These are phyloP conservation scores for Cladophialophora exuberans DNA, from an alignment of 2,329 filamentous ascomycete species.

Conservation along the genomic window DNA sequence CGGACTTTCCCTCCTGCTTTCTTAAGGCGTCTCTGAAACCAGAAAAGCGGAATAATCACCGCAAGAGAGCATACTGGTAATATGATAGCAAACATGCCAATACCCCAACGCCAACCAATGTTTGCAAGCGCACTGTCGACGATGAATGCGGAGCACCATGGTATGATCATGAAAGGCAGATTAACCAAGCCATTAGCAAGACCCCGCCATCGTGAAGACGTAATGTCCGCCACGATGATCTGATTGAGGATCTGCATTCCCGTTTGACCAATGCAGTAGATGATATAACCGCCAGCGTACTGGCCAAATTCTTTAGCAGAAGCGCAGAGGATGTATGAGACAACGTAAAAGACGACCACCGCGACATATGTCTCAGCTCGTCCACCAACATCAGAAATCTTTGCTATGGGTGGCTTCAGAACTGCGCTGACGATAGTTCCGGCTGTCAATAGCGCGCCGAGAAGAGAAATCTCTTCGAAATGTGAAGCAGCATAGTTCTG, in stretches of 20 bases:
- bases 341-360: constrained; percentile 41
- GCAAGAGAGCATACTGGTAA: constrained; percentile 44
- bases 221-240: constrained; percentile 48
- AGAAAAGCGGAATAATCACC: constrained; percentile 44
- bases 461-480: constrained; percentile 42
- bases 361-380: constrained; percentile 39
- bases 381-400: constrained; percentile 48
- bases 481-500: constrained; percentile 47
- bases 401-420: constrained; percentile 47
- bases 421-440: constrained; percentile 45
- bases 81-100: constrained; percentile 49
- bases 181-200: constrained; percentile 45
- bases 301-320: constrained; percentile 40
- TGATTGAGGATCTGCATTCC: constrained; percentile 50
- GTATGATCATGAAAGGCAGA: constrained; percentile 46
- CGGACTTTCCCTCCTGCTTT: constrained; percentile 36
- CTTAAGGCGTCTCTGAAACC: constrained; percentile 42
- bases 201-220: constrained; percentile 45
- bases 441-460: constrained; percentile 35
- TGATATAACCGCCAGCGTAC: constrained; percentile 43
- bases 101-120: constrained; percentile 51
- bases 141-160: constrained; percentile 47
- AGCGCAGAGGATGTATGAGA: constrained; percentile 45
- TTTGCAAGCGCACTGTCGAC: constrained; percentile 44
- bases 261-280: constrained; percentile 44